These are phyloP conservation scores for Pterocarpus santalinus DNA, from an alignment of 306 rosid genomes.

Conservation along the genomic window DNA sequence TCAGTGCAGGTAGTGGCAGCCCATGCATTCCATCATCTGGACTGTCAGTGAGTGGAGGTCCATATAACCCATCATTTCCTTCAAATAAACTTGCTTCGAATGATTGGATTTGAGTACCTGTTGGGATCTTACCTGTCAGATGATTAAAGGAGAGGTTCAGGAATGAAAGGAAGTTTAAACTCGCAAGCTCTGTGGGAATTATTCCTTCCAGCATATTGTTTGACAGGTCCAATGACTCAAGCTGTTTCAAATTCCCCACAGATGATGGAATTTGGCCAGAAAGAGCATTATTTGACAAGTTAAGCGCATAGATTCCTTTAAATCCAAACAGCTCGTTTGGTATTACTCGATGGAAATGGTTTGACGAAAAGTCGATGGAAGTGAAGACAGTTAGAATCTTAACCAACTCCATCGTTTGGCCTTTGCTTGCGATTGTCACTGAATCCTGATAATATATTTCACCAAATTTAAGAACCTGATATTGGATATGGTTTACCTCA, in stretches of 20 bases:
- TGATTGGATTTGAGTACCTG: conserved; percentile 45
- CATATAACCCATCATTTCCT: conserved; percentile 48
- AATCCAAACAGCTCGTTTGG: conserved; percentile 48
- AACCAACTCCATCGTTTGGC: conserved; percentile 26
- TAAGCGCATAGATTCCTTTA: conserved; percentile 35
- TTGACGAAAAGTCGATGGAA: conserved; percentile 55
- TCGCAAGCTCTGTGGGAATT: conserved; percentile 48
- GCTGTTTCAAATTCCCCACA: conserved; percentile 32
- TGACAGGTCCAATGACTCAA: conserved; percentile 60
- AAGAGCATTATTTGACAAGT: conserved; percentile 57
- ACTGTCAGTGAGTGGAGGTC: conserved; percentile 40
- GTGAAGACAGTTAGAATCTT: conserved; percentile 46
- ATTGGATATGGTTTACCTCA: neutral
- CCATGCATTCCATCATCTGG: neutral
- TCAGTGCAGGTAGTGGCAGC: neutral
- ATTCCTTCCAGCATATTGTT: conserved; percentile 38
- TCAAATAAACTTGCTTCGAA: conserved; percentile 39
- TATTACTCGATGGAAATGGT: conserved; percentile 48
- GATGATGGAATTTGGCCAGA: conserved; percentile 50
- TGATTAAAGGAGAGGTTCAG: conserved; percentile 54
- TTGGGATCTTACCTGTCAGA: conserved; percentile 51
- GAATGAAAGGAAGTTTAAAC: conserved; percentile 46
- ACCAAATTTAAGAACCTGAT: neutral
- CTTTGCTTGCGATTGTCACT: conserved; percentile 46
- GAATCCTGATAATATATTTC: conserved; percentile 45